phyloP scores from a whole-genome alignment of 257 asterid species.

The Plantago elongata region DNA sequence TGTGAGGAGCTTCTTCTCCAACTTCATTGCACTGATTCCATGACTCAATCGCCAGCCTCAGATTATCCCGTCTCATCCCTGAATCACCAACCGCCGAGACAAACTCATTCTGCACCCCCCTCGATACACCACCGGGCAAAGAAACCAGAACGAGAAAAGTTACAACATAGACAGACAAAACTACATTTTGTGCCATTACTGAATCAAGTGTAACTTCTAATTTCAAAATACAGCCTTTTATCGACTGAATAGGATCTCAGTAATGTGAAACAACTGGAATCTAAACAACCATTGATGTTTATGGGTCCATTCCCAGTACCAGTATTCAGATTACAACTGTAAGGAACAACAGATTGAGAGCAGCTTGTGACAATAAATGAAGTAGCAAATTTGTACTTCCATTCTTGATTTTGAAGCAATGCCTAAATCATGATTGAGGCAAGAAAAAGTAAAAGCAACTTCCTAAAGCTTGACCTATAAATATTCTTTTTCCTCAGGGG shows the following conservation, averaged over 20 bases:
- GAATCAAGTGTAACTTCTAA: background rate
- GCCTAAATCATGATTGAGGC: slow-evolving; percentile 26
- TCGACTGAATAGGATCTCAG: slow-evolving; percentile 3
- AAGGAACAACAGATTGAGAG: slow-evolving; percentile 2
- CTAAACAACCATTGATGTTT: slow-evolving; percentile 1
- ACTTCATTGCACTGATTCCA: slow-evolving; percentile 93
- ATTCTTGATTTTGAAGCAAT: slow-evolving; percentile 38
- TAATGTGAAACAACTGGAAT: slow-evolving; percentile 3
- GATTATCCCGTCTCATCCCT: slow-evolving; percentile 61
- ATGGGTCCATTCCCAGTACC: background rate
- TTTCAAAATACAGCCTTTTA: background rate
- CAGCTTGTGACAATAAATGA: slow-evolving; percentile 1
- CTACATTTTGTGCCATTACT: slow-evolving; percentile 14
- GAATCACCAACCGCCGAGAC: slow-evolving; percentile 76
- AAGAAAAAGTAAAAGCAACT: slow-evolving; percentile 19
- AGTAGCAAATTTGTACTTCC: slow-evolving; percentile 13
- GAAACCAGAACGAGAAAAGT: slow-evolving; percentile 23
- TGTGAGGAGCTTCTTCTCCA: slow-evolving; percentile 71
- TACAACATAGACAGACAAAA: slow-evolving; percentile 1
- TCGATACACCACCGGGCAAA: slow-evolving; percentile 12
- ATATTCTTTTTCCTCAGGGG: slow-evolving; percentile 19
- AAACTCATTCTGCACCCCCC: slow-evolving; percentile 21
- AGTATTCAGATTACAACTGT: slow-evolving; percentile 1
- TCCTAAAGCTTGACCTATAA: slow-evolving; percentile 21
- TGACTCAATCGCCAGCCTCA: slow-evolving; percentile 81